phyloP scores from a whole-genome alignment of 306 rosid genomes.

The Quercus parvula region DNA sequence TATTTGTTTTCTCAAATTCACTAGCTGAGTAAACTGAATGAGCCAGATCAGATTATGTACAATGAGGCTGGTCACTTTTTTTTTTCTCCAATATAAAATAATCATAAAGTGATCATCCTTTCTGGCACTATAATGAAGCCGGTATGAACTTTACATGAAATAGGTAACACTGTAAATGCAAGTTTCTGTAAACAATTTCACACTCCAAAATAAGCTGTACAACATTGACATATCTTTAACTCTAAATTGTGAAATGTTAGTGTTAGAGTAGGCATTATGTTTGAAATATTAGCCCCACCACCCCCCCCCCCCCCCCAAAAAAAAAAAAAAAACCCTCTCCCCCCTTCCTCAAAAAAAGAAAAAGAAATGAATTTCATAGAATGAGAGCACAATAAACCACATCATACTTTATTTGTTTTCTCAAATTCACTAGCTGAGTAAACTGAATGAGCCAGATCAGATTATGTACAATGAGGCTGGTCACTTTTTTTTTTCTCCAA shows the following conservation, averaged over 20 bases:
- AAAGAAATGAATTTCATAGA: neutral
- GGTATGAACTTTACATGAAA: neutral
- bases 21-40: neutral
- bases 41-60: neutral
- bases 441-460: neutral
- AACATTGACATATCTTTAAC: neutral
- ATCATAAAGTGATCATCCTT: neutral
- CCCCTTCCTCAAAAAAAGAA: too few relatives aligned
- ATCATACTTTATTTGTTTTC: neutral
- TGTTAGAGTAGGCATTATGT: neutral
- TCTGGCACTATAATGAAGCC: neutral
- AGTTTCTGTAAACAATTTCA: neutral
- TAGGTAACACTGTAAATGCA: neutral
- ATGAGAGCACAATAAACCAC: neutral
- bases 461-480: neutral
- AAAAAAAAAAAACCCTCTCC: too few relatives aligned
- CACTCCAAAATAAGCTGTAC: neutral
- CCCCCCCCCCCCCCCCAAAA: too few relatives aligned
- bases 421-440: neutral
- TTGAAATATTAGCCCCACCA: neutral
- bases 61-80: neutral
- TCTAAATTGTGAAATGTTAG: neutral
- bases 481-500: neutral
- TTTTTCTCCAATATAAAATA: neutral
- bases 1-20: neutral